A percentile compares a stretch with the other conserved stretches of the same genome.
These are phyloP conservation scores for Coemansia umbellata DNA, from an alignment of 192 early-diverging fungal genomes.

Conservation along the genomic window DNA sequence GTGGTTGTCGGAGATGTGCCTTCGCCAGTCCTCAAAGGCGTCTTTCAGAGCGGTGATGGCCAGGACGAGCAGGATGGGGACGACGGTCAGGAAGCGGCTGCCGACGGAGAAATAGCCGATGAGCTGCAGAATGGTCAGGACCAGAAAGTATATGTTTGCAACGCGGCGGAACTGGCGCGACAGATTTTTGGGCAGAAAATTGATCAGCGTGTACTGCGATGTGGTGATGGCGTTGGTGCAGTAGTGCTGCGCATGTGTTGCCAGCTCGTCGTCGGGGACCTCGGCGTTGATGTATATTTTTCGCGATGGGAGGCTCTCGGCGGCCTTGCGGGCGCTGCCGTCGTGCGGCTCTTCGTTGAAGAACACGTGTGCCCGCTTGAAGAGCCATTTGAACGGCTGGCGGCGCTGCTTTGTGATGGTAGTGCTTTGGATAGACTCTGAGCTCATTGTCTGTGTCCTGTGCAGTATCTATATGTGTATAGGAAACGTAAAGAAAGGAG, in stretches of 20 bases:
- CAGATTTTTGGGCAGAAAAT: constrained; percentile 88
- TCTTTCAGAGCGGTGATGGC: constrained; percentile 81
- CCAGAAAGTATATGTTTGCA: constrained; percentile 86
- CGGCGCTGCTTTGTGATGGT: neutral
- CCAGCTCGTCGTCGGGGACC: constrained; percentile 53
- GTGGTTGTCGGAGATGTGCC: constrained; percentile 77
- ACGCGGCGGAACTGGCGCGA: constrained; percentile 88
- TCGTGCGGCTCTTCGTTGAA: neutral
- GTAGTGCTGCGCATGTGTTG: constrained; percentile 52
- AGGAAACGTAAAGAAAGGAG: neutral
- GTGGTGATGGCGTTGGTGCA: constrained; percentile 86
- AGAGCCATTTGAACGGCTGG: neutral
- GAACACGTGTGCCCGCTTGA: neutral
- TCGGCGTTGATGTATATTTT: constrained; percentile 64
- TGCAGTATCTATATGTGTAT: too few relatives aligned
- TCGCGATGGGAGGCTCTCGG: constrained; percentile 24
- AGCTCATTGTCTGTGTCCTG: constrained; percentile 1
- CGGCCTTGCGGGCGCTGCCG: constrained; percentile 21
- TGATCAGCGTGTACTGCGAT: constrained; percentile 83
- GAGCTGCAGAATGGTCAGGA: constrained; percentile 59
- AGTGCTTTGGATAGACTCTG: neutral
- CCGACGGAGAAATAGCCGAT: constrained; percentile 78
- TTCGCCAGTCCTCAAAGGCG: constrained; percentile 81
- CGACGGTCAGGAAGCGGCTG: constrained; percentile 70
- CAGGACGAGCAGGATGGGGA: constrained; percentile 83